A percentile compares a stretch with the other conserved stretches of the same genome.
Evolutionary conservation across 441 rosid genomes (phyloP).

Genomic region (Rhodomyrtus psidioides): DNA sequence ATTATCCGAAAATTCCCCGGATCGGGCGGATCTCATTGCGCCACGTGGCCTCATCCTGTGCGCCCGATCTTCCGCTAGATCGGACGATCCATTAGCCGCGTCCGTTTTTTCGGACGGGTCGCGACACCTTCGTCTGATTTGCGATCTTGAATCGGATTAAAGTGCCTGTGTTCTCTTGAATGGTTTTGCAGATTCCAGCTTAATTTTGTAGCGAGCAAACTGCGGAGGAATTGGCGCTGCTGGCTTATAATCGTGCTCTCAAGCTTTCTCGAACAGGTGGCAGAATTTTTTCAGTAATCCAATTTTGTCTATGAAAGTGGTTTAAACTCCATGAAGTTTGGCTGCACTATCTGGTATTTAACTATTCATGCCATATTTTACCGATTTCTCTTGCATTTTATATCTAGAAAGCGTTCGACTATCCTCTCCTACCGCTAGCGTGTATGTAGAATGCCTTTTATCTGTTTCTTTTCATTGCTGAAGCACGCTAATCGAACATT

Average conservation of each 20-base stretch:
- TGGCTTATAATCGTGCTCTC: conserved; percentile 86
- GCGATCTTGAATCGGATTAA: neutral
- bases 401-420: neutral
- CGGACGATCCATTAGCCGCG: too few species aligned
- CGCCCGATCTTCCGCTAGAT: too few species aligned
- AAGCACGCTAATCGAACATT: neutral
- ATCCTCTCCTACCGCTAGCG: neutral
- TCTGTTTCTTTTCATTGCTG: neutral
- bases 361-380: neutral
- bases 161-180: neutral
- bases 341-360: neutral
- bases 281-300: neutral
- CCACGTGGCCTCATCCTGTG: too few species aligned
- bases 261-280: conserved; percentile 74
- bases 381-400: neutral
- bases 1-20: too few species aligned
- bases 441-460: neutral
- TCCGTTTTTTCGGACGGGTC: too few species aligned
- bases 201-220: conserved; percentile 47
- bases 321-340: neutral
- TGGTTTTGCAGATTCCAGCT: conserved; percentile 42
- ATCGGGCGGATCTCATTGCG: too few species aligned
- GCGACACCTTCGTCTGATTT: neutral
- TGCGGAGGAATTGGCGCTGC: conserved; percentile 64
- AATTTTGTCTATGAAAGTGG: neutral